Evolutionary conservation across 2,329 filamentous ascomycete species (phyloP).

Genomic region (Metarhizium rileyi): DNA sequence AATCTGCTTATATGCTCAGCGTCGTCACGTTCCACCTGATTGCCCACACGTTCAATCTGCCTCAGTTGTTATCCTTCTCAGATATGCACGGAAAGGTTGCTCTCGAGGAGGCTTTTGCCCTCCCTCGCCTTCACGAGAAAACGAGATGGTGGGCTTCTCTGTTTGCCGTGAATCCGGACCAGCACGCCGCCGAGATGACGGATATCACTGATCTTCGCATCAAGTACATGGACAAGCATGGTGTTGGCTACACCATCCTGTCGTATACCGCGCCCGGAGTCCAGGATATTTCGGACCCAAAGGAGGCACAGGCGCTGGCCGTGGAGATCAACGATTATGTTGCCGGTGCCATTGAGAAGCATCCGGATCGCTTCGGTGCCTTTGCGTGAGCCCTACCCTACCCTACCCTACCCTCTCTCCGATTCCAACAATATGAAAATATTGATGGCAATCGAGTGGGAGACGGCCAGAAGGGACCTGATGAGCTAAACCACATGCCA

Average conservation of each 20-base stretch:
- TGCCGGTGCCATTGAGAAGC: slow-evolving; percentile 25
- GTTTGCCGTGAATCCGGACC: slow-evolving; percentile 49
- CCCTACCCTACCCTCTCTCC: background rate
- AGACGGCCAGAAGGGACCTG: background rate
- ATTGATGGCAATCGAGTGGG: too few species aligned
- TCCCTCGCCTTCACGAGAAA: slow-evolving; percentile 48
- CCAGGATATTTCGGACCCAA: slow-evolving; percentile 33
- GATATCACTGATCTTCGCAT: slow-evolving; percentile 31
- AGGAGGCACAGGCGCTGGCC: slow-evolving; percentile 30
- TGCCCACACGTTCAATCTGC: background rate
- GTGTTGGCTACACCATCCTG: slow-evolving; percentile 37
- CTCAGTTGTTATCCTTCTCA: background rate
- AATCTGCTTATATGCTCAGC: background rate
- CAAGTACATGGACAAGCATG: slow-evolving; percentile 33
- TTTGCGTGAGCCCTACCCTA: slow-evolving; percentile 27
- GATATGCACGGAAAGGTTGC: slow-evolving; percentile 50
- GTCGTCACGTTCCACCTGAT: background rate
- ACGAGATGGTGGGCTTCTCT: slow-evolving; percentile 51
- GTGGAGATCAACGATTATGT: slow-evolving; percentile 33
- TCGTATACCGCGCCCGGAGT: slow-evolving; percentile 40
- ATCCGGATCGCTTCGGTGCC: slow-evolving; percentile 33
- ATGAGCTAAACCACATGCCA: slow-evolving; percentile 7
- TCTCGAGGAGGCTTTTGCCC: slow-evolving; percentile 52
- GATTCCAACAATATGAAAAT: background rate
- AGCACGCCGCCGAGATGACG: slow-evolving; percentile 45